Conservation (phyloP, 371 early-diverging fungal species). For the Apophysomyces trapeziformis region DNA sequence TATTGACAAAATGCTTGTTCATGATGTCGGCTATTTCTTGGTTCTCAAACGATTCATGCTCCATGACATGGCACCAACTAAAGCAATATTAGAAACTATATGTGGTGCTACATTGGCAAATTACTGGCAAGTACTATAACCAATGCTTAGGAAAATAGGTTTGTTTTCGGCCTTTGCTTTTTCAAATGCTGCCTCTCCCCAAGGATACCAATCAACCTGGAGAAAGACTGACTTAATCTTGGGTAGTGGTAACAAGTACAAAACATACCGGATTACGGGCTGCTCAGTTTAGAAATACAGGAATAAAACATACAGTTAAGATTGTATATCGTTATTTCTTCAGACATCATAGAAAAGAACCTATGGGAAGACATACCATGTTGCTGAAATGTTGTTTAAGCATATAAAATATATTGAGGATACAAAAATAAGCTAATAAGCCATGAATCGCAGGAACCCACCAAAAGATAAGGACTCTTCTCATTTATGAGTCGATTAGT, state of each 20-base stretch:
- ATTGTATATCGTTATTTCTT: background rate
- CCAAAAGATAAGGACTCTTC: slow-evolving; percentile 60
- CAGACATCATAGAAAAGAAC: background rate
- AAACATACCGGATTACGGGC: slow-evolving; percentile 41
- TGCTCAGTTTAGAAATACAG: slow-evolving; percentile 9
- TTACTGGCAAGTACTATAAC: slow-evolving; percentile 73
- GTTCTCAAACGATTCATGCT: slow-evolving; percentile 68
- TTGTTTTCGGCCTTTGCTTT: slow-evolving; percentile 58
- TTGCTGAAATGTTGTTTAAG: slow-evolving; percentile 29
- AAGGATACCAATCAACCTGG: slow-evolving; percentile 75
- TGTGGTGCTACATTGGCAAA: background rate
- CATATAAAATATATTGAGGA: slow-evolving; percentile 4
- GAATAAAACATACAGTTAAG: background rate
- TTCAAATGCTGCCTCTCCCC: slow-evolving; percentile 70
- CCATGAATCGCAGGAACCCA: slow-evolving; percentile 13
- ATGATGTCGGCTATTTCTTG: slow-evolving; percentile 57
- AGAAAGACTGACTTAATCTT: slow-evolving; percentile 11
- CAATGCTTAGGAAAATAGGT: slow-evolving; percentile 69
- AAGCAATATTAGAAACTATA: background rate
- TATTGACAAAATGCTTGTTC: slow-evolving; percentile 66
- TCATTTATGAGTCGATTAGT: slow-evolving; percentile 54
- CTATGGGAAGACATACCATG: slow-evolving; percentile 28
- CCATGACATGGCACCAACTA: slow-evolving; percentile 77
- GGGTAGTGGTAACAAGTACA: background rate
- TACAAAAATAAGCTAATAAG: background rate